These are phyloP conservation scores for Clarireedia hainanense DNA, from an alignment of 2,329 filamentous ascomycete genomes.

Conservation along the genomic window DNA sequence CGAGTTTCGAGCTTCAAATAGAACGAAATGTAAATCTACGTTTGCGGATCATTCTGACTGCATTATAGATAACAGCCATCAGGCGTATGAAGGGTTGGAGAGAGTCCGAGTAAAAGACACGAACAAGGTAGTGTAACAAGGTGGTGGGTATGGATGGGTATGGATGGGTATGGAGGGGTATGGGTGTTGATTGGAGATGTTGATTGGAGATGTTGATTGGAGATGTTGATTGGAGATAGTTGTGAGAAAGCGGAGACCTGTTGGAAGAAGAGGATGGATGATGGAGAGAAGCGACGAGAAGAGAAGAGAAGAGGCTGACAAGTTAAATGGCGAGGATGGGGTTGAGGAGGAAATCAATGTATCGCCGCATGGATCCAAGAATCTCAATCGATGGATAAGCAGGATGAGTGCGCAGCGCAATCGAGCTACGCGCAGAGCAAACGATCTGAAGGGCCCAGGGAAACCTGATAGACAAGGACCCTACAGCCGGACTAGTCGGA, in stretches of 20 bases:
- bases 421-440: too few species aligned
- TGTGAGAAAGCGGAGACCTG: background rate
- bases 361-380: background rate
- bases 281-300: background rate
- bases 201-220: too few species aligned
- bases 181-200: background rate
- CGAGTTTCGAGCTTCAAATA: slow-evolving; percentile 18
- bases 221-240: background rate
- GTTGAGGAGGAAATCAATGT: background rate
- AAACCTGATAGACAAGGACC: too few species aligned
- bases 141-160: slow-evolving; percentile 12
- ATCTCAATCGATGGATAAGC: background rate
- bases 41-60: slow-evolving; percentile 25
- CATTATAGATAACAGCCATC: slow-evolving; percentile 20
- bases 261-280: background rate
- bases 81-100: background rate
- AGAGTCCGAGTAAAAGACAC: background rate
- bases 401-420: background rate
- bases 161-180: background rate
- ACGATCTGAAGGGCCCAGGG: too few species aligned
- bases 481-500: too few species aligned
- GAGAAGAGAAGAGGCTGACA: background rate
- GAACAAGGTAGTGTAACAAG: slow-evolving; percentile 20
- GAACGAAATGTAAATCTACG: slow-evolving; percentile 27
- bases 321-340: background rate